These are phyloP conservation scores for Crithidia fasciculata DNA, from an alignment of 208 protist genomes.

Conservation along the genomic window DNA sequence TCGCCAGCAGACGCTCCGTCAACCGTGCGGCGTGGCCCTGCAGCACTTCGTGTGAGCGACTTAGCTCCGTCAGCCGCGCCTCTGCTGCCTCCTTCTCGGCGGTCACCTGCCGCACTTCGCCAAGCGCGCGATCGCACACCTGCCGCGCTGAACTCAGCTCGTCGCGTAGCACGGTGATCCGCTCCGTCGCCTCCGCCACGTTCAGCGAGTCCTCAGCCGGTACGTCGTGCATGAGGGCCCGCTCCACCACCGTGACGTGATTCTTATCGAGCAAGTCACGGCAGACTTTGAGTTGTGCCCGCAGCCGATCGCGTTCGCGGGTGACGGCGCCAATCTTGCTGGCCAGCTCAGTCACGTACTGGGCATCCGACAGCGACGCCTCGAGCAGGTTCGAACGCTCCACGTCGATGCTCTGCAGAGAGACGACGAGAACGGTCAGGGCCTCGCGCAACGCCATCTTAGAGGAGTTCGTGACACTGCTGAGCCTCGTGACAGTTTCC, in stretches of 20 bases:
- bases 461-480: constrained; percentile 13
- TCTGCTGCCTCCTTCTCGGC: constrained; percentile 32
- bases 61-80: constrained; percentile 24
- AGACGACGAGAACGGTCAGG: constrained; percentile 25
- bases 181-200: constrained; percentile 69
- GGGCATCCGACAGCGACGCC: constrained; percentile 61
- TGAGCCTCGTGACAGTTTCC: constrained; percentile 2
- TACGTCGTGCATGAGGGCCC: constrained; percentile 73
- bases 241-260: constrained; percentile 73
- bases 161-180: constrained; percentile 58
- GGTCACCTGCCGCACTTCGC: constrained; percentile 25
- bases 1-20: constrained; percentile 39
- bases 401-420: constrained; percentile 53
- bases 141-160: constrained; percentile 55
- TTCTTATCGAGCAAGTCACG: constrained; percentile 76
- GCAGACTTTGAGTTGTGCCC: constrained; percentile 42
- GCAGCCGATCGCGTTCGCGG: constrained; percentile 48
- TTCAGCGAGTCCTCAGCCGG: constrained; percentile 70
- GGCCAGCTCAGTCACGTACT: constrained; percentile 58
- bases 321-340: constrained; percentile 46
- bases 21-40: constrained; percentile 50
- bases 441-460: constrained; percentile 35
- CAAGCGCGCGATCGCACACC: constrained; percentile 34
- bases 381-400: constrained; percentile 64
- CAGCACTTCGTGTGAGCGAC: constrained; percentile 32